phyloP scores from a whole-genome alignment of 257 asterid genomes.

The Craterostigma plantagineum region DNA sequence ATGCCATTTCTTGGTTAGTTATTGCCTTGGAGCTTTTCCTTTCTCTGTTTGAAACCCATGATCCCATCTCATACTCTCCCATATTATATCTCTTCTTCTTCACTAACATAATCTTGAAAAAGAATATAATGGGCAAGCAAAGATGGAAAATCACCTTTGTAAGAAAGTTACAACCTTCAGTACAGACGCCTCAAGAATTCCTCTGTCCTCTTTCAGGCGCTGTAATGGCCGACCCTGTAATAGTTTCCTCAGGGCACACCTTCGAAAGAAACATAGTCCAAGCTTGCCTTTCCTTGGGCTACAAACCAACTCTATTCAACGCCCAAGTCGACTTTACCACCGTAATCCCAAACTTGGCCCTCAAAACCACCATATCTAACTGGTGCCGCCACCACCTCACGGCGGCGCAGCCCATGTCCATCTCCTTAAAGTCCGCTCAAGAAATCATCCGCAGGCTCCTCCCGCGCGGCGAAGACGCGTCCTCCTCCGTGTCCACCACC shows the following conservation, averaged over 20 bases:
- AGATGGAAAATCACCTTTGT: no score
- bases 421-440: conserved; percentile 44
- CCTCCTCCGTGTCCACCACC: conserved; percentile 22
- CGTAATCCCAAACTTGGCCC: conserved; percentile 74
- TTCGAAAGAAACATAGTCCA: conserved; percentile 63
- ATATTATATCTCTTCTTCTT: no score
- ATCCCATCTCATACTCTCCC: no score
- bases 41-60: no score
- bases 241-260: conserved; percentile 73
- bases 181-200: conserved; percentile 71
- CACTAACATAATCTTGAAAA: no score
- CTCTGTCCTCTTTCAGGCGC: conserved; percentile 54
- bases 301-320: conserved; percentile 35
- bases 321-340: conserved; percentile 44
- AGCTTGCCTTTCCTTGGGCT: conserved; percentile 57
- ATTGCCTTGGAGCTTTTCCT: no score
- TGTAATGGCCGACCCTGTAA: conserved; percentile 86
- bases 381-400: conserved; percentile 43
- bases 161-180: conserved; percentile 13
- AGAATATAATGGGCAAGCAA: no score
- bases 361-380: conserved; percentile 49
- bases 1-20: no score
- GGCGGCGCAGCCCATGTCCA: conserved; percentile 38
- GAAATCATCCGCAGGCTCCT: conserved; percentile 26
- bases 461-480: conserved; percentile 8